Evolutionary conservation across 2,329 filamentous ascomycete genomes (phyloP), one percentile per base, ranked within the genome.

Genomic region (Colletotrichum musae): DNA sequence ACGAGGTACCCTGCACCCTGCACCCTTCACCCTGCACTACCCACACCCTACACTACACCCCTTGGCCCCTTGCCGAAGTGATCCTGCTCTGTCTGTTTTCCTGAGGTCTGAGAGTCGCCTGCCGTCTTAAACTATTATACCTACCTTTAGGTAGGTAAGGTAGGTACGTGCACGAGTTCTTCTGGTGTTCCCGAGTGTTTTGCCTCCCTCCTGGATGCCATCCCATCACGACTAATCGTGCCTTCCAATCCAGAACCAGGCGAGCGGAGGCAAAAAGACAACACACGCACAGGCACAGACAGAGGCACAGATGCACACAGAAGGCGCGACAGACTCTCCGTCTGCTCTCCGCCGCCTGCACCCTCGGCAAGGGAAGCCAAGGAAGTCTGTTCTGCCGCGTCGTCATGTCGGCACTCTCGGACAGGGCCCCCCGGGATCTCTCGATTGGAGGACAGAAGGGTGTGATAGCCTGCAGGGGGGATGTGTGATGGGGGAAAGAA

Each of bases 321-420:
- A 48, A 28, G 60, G 51, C 47, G 16, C 43, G 6, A 50, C 43
- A 51, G 16, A 65, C 65, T 58, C 24, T 56, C 18, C 41, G 32
- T 10, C 32, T 45, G 28, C 18, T 21, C 32, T 56, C 18, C 48
- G 45, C 26, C 18, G 45, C 26, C 18, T 21, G 36, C 56, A 56
- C 62, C 50, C 54, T 26, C 66, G 43, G 66, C 62, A 58, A 21
- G 41, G 56, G 16, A 36, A 15, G 15, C 15, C 56, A 43, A 43
- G 50, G 48, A 18, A 52, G 59, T 48, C 28, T 10, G 32, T 51
- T 52, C 50, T 18, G 48, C 43, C 32, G 50, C 50, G 18, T 54
- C 53, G 41, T 48, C 41, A 56, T 58, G 12, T 60, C 28, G 61
- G 54, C 24, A 54, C 21, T 54, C 36, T 60, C 56, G 56, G 66